phyloP scores from a whole-genome alignment of 305 asterid species.

The Plantago lanceolata region DNA sequence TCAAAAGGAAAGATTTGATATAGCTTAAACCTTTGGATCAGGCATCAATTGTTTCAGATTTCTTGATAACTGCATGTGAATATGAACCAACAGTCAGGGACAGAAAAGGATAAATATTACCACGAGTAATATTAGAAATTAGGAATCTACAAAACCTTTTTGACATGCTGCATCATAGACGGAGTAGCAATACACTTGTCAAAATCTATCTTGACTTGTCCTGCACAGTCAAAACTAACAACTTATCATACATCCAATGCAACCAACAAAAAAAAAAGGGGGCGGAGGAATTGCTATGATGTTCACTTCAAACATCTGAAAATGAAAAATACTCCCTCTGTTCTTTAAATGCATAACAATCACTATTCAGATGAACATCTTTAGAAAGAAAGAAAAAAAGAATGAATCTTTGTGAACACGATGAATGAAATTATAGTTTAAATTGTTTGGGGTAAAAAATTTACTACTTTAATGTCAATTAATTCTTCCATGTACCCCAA shows the following conservation, averaged over 20 bases:
- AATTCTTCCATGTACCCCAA: too few relatives aligned
- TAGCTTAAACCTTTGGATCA: slow-evolving; percentile 56
- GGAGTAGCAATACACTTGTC: slow-evolving; percentile 84
- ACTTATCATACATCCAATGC: slow-evolving; percentile 3
- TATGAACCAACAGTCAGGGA: slow-evolving; percentile 21
- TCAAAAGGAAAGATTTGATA: slow-evolving; percentile 19
- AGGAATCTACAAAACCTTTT: slow-evolving; percentile 50
- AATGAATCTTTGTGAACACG: too few relatives aligned
- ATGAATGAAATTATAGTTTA: too few relatives aligned
- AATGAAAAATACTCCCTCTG: too few relatives aligned
- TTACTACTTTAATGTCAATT: too few relatives aligned
- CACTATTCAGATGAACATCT: too few relatives aligned
- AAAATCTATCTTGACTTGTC: slow-evolving; percentile 65
- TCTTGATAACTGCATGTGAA: slow-evolving; percentile 59
- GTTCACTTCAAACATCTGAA: too few relatives aligned
- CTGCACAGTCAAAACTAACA: slow-evolving; percentile 42
- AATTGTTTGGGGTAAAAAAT: too few relatives aligned
- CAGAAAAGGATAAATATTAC: slow-evolving; percentile 19
- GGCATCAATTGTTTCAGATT: slow-evolving; percentile 77
- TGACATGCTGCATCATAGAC: slow-evolving; percentile 76
- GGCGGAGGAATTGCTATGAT: neutral
- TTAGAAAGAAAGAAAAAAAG: too few relatives aligned
- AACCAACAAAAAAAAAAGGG: neutral
- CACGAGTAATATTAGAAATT: slow-evolving; percentile 12
- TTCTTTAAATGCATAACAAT: too few relatives aligned